Evolutionary conservation across 371 early-diverging fungal genomes (phyloP), one percentile per base, ranked within the genome.

Genomic region (Furculomyces boomerangus): DNA sequence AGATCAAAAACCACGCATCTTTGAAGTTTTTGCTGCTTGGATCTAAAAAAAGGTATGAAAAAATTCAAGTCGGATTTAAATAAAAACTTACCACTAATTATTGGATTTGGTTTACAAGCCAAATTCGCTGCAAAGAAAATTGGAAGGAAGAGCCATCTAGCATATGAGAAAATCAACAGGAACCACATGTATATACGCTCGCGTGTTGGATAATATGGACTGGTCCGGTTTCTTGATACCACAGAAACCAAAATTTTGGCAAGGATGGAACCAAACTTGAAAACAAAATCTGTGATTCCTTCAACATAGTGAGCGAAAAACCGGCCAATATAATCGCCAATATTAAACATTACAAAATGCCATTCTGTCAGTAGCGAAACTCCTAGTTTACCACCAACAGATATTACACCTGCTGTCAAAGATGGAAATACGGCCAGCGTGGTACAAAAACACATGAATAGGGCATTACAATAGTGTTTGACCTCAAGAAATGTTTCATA

Each of bases 381-480:
- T 0, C 62, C 67, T 22, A 27, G 32, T n/a, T 27, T 56, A 20
- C 53, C 28, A 13, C 61, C 50, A 1, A 66, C 58, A 0, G 87
- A 83, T 39, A 73, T 75, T 58, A 86, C 80, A 16, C 76, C 66
- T 0, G 80, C 71, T 0, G 86, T 84, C 40, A 86, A 71, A 1
- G 89, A 79, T 0, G 89, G 89, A 65, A 81, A 88, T 18, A 88
- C 58, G 28, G 77, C 71, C 20, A 88, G 60, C 0, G 89, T 88
- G 51, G 84, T 62, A 0, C 71, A 57, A 64, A 85, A 86, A 22
- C 74, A 70, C 32, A 81, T 65, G 10, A 68, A 60, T 2, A 84
- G 71, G 16, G 78, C 66, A 52, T 78, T 72, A 10, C 72, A 67
- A 25, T 77, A 60, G 20, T 71, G 65, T 31, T 66, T 70, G 28